A percentile compares a stretch with the other conserved stretches of the same genome.
phyloP scores from a whole-genome alignment of 169 alveolate genomes.

The Toxoplasma gondii region DNA sequence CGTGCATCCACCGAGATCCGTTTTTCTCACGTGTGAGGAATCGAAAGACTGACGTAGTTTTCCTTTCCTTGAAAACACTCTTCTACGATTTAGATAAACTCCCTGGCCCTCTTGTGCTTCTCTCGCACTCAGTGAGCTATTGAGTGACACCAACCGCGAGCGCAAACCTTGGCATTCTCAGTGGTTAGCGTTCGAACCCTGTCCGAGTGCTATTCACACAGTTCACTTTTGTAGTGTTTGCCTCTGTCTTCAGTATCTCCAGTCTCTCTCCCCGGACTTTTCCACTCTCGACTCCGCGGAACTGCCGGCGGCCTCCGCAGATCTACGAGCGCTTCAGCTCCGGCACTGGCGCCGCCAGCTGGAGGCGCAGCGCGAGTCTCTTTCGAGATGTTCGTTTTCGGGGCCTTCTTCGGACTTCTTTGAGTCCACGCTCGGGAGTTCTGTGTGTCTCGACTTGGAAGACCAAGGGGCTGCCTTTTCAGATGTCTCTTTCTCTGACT shows the following conservation, averaged over 20 bases:
- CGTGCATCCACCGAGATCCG: no score
- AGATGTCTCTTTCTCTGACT: background rate
- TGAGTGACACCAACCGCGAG: no score
- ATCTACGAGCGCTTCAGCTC: background rate
- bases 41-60: no score
- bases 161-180: no score
- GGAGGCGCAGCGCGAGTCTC: background rate
- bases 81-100: no score
- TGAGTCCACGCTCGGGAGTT: background rate
- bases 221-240: background rate
- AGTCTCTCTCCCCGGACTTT: background rate
- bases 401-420: background rate
- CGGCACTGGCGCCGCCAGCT: background rate
- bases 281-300: background rate
- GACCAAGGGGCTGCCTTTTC: background rate
- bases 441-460: background rate
- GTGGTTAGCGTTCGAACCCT: no score
- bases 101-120: no score
- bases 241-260: background rate
- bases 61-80: no score
- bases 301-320: background rate
- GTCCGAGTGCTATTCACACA: no score
- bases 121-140: no score
- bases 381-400: background rate
- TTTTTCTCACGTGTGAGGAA: no score